A percentile compares a stretch with the other conserved stretches of the same genome.
phyloP scores from a whole-genome alignment of 768 basidiomycete genomes.

The Sporobolomyces pararoseus region DNA sequence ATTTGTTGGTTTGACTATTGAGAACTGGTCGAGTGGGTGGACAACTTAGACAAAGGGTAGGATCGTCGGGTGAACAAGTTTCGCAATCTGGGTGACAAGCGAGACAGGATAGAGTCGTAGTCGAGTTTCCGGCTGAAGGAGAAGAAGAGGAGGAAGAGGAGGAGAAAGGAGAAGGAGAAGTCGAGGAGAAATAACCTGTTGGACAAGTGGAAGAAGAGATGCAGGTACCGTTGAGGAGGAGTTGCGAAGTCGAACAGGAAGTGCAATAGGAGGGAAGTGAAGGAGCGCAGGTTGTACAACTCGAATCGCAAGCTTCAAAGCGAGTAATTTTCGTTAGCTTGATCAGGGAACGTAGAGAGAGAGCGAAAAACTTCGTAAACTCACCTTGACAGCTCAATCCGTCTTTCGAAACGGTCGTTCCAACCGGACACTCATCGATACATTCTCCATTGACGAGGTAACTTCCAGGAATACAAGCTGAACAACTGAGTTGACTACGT shows the following conservation, averaged over 20 bases:
- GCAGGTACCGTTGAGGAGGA: slow-evolving; percentile 70
- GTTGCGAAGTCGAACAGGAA: slow-evolving; percentile 60
- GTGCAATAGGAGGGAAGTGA: slow-evolving; percentile 64
- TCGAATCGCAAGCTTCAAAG: slow-evolving; percentile 63
- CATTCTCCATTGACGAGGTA: slow-evolving; percentile 69
- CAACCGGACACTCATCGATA: slow-evolving; percentile 65
- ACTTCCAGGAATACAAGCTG: slow-evolving; percentile 71
- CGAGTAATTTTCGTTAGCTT: background rate
- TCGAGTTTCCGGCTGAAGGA: background rate
- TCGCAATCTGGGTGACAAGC: slow-evolving; percentile 82
- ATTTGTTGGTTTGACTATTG: slow-evolving; percentile 8
- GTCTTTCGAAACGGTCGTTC: slow-evolving; percentile 65
- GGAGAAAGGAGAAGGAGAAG: slow-evolving; percentile 64
- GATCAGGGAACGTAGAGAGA: background rate
- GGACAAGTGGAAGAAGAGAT: slow-evolving; percentile 63
- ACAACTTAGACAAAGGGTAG: background rate
- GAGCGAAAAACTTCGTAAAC: slow-evolving; percentile 44
- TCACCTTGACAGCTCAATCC: slow-evolving; percentile 70
- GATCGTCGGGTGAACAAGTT: slow-evolving; percentile 43
- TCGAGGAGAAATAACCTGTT: slow-evolving; percentile 63
- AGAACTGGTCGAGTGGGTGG: slow-evolving; percentile 39
- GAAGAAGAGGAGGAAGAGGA: slow-evolving; percentile 58
- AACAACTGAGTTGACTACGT: slow-evolving; percentile 65
- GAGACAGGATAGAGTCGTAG: slow-evolving; percentile 50
- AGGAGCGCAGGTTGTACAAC: slow-evolving; percentile 68